Percentiles rank a stretch among this genome's conserved stretches.
phyloP scores from a whole-genome alignment of 768 basidiomycete species.

The Saitozyma sp. region DNA sequence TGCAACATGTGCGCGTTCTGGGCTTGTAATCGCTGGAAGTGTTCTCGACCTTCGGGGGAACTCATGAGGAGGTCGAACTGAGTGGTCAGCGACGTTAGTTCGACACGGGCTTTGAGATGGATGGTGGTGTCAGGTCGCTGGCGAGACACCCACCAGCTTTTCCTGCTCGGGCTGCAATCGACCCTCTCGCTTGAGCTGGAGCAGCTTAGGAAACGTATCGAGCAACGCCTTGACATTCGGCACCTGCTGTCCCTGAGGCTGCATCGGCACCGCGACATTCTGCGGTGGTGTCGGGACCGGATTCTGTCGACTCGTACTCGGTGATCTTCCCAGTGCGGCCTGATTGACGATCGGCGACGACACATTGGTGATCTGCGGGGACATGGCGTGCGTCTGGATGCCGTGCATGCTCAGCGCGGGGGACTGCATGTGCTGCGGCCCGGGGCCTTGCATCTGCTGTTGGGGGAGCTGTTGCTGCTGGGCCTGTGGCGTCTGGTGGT shows the following conservation, averaged over 20 bases:
- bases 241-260: conserved; percentile 11
- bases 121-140: neutral
- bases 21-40: conserved; percentile 26
- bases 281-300: neutral
- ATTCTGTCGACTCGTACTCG: neutral
- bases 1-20: conserved; percentile 15
- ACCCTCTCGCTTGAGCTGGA: conserved; percentile 26
- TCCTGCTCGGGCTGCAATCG: conserved; percentile 32
- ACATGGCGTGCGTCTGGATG: neutral
- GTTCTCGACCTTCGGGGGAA: conserved; percentile 30
- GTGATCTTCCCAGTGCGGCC: conserved; percentile 3
- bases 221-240: conserved; percentile 22
- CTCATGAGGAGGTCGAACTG: conserved; percentile 35
- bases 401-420: neutral
- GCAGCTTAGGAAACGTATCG: conserved; percentile 38
- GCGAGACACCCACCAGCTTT: conserved; percentile 25
- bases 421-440: conserved; percentile 1
- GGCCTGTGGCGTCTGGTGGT: neutral
- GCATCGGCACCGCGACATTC: neutral
- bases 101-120: neutral
- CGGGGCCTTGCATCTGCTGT: conserved; percentile 3
- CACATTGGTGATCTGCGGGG: neutral
- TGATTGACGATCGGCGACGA: conserved; percentile 1
- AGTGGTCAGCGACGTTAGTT: conserved; percentile 1
- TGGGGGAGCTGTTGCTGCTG: conserved; percentile 10